Conservation (phyloP, 768 basidiomycete genomes). For the Mycena venus region DNA sequence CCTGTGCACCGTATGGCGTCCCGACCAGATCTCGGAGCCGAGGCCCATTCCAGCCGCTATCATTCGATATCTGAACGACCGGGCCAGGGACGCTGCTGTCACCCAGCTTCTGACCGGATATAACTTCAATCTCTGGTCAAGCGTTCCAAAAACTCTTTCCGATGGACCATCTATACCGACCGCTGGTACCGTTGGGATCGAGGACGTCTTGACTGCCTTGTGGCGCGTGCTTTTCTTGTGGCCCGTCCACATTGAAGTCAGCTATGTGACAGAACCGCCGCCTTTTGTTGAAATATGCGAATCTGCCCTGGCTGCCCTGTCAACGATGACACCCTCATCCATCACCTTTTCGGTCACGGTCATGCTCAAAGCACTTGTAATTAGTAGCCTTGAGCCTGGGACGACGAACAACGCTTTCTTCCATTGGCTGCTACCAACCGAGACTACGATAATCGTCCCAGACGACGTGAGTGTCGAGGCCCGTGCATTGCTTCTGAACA, state of each 20-base stretch:
- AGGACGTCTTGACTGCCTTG: background rate
- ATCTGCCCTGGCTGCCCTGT: background rate
- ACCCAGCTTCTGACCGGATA: background rate
- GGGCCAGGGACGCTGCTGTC: background rate
- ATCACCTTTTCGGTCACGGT: background rate
- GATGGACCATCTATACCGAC: background rate
- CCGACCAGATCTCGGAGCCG: background rate
- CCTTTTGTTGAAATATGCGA: background rate
- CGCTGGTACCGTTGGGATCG: background rate
- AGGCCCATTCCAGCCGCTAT: background rate
- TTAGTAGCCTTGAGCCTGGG: background rate
- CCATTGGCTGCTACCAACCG: background rate
- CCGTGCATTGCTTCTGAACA: background rate
- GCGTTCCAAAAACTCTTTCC: background rate
- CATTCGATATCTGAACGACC: background rate
- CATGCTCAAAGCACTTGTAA: background rate
- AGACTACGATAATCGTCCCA: background rate
- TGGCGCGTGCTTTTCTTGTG: background rate
- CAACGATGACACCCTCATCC: background rate
- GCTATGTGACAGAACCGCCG: background rate
- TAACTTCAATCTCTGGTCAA: background rate
- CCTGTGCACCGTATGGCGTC: background rate
- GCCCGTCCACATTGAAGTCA: background rate
- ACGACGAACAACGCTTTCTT: background rate
- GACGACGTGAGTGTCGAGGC: background rate